These are phyloP conservation scores for Starmerella etchellsii DNA, from an alignment of 805 yeast genomes.

Conservation along the genomic window DNA sequence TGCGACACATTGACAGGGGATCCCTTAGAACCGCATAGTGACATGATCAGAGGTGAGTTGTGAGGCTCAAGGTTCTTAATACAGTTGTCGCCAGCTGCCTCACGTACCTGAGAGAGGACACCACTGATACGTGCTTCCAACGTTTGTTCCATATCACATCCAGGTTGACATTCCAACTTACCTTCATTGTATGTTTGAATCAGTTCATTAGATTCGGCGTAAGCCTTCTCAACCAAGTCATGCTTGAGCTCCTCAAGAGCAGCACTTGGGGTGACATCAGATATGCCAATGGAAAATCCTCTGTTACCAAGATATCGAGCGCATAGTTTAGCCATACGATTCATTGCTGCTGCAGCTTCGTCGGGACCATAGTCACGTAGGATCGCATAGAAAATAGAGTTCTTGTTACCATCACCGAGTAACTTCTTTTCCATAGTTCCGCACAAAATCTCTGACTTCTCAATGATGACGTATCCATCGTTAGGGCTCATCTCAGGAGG, in stretches of 20 bases:
- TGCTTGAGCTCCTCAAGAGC: constrained; percentile 70
- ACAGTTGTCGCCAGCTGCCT: constrained; percentile 97
- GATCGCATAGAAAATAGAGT: constrained; percentile 89
- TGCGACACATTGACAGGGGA: constrained; percentile 95
- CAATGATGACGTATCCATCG: constrained; percentile 83
- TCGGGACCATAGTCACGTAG: constrained; percentile 93
- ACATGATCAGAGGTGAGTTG: constrained; percentile 97
- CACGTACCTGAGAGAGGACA: constrained; percentile 88
- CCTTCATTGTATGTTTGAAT: constrained; percentile 70
- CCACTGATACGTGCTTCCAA: constrained; percentile 97
- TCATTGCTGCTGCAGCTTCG: constrained; percentile 93
- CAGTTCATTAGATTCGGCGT: constrained; percentile 79
- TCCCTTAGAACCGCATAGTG: constrained; percentile 98
- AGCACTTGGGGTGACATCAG: constrained; percentile 88
- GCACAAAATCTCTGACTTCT: constrained; percentile 77
- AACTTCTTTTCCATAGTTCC: constrained; percentile 97
- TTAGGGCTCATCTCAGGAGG: constrained; percentile 95
- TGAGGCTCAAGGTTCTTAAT: constrained; percentile 77
- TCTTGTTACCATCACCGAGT: constrained; percentile 95
- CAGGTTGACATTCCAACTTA: constrained; percentile 93
- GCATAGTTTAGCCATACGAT: constrained; percentile 97
- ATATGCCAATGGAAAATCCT: constrained; percentile 94
- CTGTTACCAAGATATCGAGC: constrained; percentile 89
- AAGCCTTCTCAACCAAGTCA: constrained; percentile 78
- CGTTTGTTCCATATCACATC: constrained; percentile 97